phyloP scores from a whole-genome alignment of 441 rosid genomes.

The Gossypium gossypioides region DNA sequence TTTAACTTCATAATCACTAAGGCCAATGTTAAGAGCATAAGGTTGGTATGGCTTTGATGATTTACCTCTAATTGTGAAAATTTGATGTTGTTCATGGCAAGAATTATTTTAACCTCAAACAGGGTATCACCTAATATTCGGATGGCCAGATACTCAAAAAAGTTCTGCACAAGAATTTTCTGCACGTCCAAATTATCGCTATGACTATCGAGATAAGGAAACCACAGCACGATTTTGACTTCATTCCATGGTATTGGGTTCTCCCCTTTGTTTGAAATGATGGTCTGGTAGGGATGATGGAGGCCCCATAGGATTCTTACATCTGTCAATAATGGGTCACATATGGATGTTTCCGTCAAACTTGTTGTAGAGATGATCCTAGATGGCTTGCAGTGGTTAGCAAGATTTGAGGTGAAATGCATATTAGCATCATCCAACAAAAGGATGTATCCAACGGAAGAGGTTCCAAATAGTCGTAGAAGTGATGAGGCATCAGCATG shows the following conservation, averaged over 20 bases:
- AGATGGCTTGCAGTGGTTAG: conserved; percentile 38
- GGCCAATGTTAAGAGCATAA: background rate
- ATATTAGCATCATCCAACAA: conserved; percentile 59
- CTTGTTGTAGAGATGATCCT: conserved; percentile 57
- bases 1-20: background rate
- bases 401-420: conserved; percentile 53
- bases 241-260: conserved; percentile 61
- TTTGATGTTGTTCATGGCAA: conserved; percentile 68
- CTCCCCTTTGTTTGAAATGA: conserved; percentile 36
- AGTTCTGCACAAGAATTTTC: conserved; percentile 41
- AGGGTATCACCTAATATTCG: conserved; percentile 53
- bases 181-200: conserved; percentile 44
- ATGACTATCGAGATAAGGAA: conserved; percentile 42
- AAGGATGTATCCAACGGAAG: conserved; percentile 50
- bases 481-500: conserved; percentile 35
- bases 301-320: conserved; percentile 62
- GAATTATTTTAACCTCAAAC: conserved; percentile 40
- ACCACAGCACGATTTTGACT: conserved; percentile 63
- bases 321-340: conserved; percentile 31
- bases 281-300: conserved; percentile 52
- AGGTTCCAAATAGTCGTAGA: conserved; percentile 38
- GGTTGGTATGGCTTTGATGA: background rate
- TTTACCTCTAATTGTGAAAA: conserved; percentile 69
- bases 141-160: conserved; percentile 66
- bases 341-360: conserved; percentile 34